phyloP scores from a whole-genome alignment of 768 basidiomycete genomes.

The Boletus pseudo-olivaceus region DNA sequence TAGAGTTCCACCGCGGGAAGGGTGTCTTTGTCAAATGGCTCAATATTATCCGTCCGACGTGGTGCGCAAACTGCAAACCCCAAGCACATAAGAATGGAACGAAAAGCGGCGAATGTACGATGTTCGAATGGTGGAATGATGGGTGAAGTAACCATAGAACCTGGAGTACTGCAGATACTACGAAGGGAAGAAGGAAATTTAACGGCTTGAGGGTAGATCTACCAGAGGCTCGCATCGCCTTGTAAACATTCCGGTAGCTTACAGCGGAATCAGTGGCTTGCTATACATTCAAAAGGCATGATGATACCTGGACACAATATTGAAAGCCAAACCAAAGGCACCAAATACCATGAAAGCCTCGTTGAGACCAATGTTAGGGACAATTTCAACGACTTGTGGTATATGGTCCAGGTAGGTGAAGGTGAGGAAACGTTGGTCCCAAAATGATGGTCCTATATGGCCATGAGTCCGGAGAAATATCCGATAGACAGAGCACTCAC shows the following conservation, averaged over 20 bases:
- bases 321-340: constrained; percentile 65
- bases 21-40: constrained; percentile 82
- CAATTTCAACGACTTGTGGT: constrained; percentile 38
- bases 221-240: constrained; percentile 43
- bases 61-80: constrained; percentile 89
- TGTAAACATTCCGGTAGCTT: constrained; percentile 81
- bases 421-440: constrained; percentile 69
- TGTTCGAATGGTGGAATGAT: constrained; percentile 51
- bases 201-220: constrained; percentile 54
- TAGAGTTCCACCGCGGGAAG: constrained; percentile 85
- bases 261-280: background rate
- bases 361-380: constrained; percentile 76
- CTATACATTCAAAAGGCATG: background rate
- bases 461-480: background rate
- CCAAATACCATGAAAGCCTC: constrained; percentile 86
- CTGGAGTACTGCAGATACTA: constrained; percentile 65
- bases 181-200: constrained; percentile 75
- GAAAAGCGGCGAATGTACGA: constrained; percentile 74
- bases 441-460: constrained; percentile 65
- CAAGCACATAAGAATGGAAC: constrained; percentile 88
- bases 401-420: constrained; percentile 53
- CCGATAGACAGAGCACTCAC: constrained; percentile 34
- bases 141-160: constrained; percentile 80
- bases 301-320: constrained; percentile 67
- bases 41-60: constrained; percentile 89